Evolutionary conservation across 2,329 filamentous ascomycete genomes (phyloP), one percentile per base, ranked within the genome.

Genomic region (Xylariaceae sp.): DNA sequence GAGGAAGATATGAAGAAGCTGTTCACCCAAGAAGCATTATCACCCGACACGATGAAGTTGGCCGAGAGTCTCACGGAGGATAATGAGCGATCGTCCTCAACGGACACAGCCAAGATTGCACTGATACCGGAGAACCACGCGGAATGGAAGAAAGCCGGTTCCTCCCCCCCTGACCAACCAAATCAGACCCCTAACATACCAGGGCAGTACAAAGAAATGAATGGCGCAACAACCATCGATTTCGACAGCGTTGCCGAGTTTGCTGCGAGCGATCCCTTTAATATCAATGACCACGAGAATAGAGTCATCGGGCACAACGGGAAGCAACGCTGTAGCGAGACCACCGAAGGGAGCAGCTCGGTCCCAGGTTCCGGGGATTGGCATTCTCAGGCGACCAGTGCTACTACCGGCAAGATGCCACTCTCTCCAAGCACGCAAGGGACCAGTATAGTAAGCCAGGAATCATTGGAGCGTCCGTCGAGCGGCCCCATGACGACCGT

Each of bases 341-440:
- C 76, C 3, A 83, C 79, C 0, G 79, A 83, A 41, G 76, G 74
- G 34, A 79, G 78, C 57, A 70, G 66, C 33, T 78, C 76, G 7
- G 72, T 67, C 2, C 73, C 71, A 1, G 70, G 67, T 36, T 69
- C 71, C 0, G 77, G 73, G 9, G 79, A 83, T 51, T 82, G 78
- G 76, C 74, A 75, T 3, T 80, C 76, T 3, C 78, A 82, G 50
- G 76, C 73, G 4, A 83, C 79, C 12, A 81, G 77, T 51, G 78
- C 78, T 8, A 79, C 78, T 2, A 82, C 78, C 2, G 74, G 77
- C 37, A 81, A 80, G 61, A 74, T 81, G 73, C 78, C 79, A 3
- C 63, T 82, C 28, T 83, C 79, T 18, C 80, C 80, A 2, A 83
- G 79, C 56, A 83, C 80, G 3, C 72, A 80, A 54, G 80, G 79